These are phyloP conservation scores for Agastache rugosa DNA, from an alignment of 257 asterid species.

Conservation along the genomic window DNA sequence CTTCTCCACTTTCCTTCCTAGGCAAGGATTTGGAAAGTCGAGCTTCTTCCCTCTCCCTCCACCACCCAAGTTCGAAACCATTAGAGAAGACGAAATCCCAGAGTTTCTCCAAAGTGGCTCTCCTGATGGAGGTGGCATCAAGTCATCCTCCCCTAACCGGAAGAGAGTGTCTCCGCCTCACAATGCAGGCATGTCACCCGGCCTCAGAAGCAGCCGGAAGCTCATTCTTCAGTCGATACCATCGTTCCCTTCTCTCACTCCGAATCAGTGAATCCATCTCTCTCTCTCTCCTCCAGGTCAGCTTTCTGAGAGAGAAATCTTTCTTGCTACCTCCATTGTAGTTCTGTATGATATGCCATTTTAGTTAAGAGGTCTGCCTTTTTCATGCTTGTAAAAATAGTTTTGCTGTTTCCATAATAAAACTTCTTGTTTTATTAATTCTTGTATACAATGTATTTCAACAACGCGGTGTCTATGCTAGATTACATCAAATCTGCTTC, in stretches of 20 bases:
- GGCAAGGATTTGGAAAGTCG: constrained; percentile 51
- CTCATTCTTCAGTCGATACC: constrained; percentile 76
- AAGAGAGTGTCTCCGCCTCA: constrained; percentile 84
- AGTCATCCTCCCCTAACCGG: constrained; percentile 75
- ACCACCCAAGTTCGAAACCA: constrained; percentile 62
- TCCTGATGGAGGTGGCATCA: constrained; percentile 56
- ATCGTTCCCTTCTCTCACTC: constrained; percentile 70
- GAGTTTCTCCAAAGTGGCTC: constrained; percentile 69
- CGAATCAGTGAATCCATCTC: constrained; percentile 47
- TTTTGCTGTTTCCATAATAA: constrained; percentile 38
- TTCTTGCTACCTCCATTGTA: constrained; percentile 30
- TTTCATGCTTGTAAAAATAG: constrained; percentile 43
- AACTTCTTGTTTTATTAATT: constrained; percentile 36
- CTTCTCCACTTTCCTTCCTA: constrained; percentile 43
- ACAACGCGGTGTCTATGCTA: background rate
- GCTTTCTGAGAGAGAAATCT: constrained; percentile 25
- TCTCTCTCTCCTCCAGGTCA: constrained; percentile 16
- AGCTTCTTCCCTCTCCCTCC: constrained; percentile 54
- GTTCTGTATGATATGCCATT: constrained; percentile 43
- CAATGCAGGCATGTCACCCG: constrained; percentile 39
- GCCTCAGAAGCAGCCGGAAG: constrained; percentile 65
- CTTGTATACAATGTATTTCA: constrained; percentile 4
- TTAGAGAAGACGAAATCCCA: constrained; percentile 74
- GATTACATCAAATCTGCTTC: background rate
- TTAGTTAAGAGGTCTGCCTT: constrained; percentile 7